Evolutionary conservation across 1,284 basidiomycete genomes (phyloP).

Genomic region (Ganoderma boninense): DNA sequence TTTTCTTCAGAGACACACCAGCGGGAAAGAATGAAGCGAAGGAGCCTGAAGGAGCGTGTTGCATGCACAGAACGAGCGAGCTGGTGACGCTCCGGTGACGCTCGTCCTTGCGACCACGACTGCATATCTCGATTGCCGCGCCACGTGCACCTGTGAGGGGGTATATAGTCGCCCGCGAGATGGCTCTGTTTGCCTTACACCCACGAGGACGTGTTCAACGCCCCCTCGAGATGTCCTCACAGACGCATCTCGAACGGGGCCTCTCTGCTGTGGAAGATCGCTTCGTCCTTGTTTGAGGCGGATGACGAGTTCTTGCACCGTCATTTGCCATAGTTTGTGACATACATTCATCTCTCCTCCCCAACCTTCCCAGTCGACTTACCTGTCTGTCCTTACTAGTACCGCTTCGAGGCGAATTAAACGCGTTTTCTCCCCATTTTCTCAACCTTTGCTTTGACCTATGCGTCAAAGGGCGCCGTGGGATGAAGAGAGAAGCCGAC

Average conservation of each 20-base stretch:
- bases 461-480: neutral
- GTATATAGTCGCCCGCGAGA: neutral
- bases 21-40: neutral
- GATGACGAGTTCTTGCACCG: slow-evolving; percentile 56
- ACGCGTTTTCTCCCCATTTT: neutral
- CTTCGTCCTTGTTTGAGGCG: slow-evolving; percentile 81
- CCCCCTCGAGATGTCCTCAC: slow-evolving; percentile 33
- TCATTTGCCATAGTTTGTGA: slow-evolving; percentile 77
- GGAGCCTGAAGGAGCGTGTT: slow-evolving; percentile 1
- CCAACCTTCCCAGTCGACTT: neutral
- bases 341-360: slow-evolving; percentile 56
- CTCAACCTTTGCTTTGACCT: neutral
- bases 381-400: neutral
- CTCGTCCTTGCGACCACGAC: slow-evolving; percentile 13
- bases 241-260: slow-evolving; percentile 31
- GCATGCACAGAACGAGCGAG: slow-evolving; percentile 5
- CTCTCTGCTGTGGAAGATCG: slow-evolving; percentile 47
- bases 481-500: neutral
- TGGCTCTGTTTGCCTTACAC: neutral
- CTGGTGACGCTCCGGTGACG: slow-evolving; percentile 14
- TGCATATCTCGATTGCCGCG: slow-evolving; percentile 21
- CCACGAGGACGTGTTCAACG: slow-evolving; percentile 40
- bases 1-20: slow-evolving; percentile 15
- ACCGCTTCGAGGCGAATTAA: neutral
- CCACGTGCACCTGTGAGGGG: slow-evolving; percentile 15